Conservation (phyloP, 768 basidiomycete genomes). For the Phallus indusiatus region DNA sequence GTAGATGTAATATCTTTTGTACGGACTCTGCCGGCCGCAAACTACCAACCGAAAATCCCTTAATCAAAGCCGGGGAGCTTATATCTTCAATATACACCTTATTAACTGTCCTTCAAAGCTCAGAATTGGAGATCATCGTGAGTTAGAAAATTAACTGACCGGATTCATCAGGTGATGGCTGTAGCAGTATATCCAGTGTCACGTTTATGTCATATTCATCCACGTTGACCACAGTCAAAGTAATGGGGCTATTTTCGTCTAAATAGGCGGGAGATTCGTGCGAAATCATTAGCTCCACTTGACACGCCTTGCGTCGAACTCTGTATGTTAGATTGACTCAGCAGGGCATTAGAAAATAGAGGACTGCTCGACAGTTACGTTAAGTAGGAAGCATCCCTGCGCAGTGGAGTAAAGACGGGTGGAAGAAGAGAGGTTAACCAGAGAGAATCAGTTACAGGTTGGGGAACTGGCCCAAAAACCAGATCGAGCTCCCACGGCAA, state of each 20-base stretch:
- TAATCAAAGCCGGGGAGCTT: conserved; percentile 62
- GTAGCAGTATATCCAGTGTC: conserved; percentile 64
- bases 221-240: conserved; percentile 56
- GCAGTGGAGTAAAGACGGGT: conserved; percentile 41
- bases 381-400: conserved; percentile 36
- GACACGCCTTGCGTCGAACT: conserved; percentile 54
- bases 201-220: conserved; percentile 66
- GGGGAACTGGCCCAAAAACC: conserved; percentile 38
- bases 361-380: conserved; percentile 31
- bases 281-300: conserved; percentile 41
- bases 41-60: conserved; percentile 57
- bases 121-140: neutral
- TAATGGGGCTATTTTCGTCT: conserved; percentile 72
- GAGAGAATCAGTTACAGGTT: conserved; percentile 20
- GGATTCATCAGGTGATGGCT: conserved; percentile 70
- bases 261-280: conserved; percentile 67
- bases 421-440: conserved; percentile 58
- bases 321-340: conserved; percentile 26
- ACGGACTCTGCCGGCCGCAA: conserved; percentile 49
- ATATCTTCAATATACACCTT: conserved; percentile 52
- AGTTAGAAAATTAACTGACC: conserved; percentile 29
- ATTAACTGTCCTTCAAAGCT: conserved; percentile 35
- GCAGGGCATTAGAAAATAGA: neutral
- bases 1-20: conserved; percentile 54
- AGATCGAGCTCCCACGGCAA: conserved; percentile 62